Conservation (phyloP, 179 eudicot species). For the Dionaea muscipula region DNA sequence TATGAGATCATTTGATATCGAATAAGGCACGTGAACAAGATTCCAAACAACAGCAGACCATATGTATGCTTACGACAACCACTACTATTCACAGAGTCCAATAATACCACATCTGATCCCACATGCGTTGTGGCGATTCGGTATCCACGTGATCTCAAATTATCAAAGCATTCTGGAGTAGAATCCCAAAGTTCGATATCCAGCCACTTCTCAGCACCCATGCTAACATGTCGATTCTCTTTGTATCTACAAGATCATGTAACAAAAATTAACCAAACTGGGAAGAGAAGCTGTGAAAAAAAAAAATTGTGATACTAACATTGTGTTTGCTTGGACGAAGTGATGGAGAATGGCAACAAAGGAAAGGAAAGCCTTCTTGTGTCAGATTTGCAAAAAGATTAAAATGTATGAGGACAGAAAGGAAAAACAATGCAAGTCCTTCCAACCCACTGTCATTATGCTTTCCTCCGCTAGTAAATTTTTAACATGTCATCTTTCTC, state of each 20-base stretch:
- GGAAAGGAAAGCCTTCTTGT: background rate
- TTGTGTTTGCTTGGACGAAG: background rate
- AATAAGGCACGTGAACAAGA: background rate
- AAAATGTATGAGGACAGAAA: background rate
- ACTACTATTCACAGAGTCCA: no score
- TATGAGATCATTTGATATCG: background rate
- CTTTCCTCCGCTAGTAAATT: no score
- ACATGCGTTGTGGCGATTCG: conserved; percentile 77
- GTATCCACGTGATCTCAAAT: conserved; percentile 76
- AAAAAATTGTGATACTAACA: background rate
- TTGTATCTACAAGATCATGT: conserved; percentile 42
- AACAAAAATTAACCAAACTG: background rate
- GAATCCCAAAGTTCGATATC: conserved; percentile 91
- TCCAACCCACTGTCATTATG: no score
- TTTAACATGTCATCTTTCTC: no score
- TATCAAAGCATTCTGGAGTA: conserved; percentile 59
- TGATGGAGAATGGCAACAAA: background rate
- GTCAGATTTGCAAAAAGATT: no score
- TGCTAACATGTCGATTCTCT: conserved; percentile 86
- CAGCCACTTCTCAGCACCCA: conserved; percentile 99
- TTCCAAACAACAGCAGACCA: background rate
- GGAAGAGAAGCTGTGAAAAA: background rate
- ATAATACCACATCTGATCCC: conserved; percentile 65
- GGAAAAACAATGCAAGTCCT: background rate
- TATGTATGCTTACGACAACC: background rate